These are phyloP conservation scores for Ceratocystis alfenasii DNA, from an alignment of 2,329 filamentous ascomycete genomes.

Conservation along the genomic window DNA sequence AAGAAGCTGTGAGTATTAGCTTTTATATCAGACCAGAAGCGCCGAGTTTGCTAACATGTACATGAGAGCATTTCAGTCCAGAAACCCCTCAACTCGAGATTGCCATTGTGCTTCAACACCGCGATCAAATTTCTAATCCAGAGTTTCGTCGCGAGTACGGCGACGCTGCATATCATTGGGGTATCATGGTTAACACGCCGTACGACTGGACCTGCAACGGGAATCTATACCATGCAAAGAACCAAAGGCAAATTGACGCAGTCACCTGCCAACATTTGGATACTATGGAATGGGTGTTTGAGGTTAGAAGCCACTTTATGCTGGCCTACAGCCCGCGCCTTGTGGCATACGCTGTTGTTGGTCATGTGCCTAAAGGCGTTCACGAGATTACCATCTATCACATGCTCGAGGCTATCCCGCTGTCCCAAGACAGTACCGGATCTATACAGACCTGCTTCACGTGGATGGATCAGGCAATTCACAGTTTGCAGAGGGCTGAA, in stretches of 20 bases:
- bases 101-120: background rate
- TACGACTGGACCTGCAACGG: background rate
- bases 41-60: background rate
- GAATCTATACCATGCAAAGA: background rate
- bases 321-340: background rate
- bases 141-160: background rate
- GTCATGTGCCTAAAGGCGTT: background rate
- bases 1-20: too few species aligned
- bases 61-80: too few species aligned
- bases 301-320: background rate
- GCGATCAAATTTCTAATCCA: background rate
- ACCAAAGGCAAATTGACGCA: background rate
- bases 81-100: background rate
- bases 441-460: background rate
- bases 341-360: background rate
- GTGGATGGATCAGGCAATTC: background rate
- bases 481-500: background rate
- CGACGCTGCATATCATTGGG: background rate
- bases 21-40: background rate
- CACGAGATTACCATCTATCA: background rate
- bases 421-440: background rate
- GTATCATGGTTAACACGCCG: background rate
- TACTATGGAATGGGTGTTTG: background rate
- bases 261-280: background rate
- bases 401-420: background rate